Evolutionary conservation across 1,284 basidiomycete species (phyloP), one percentile per base, ranked within the genome.

Genomic region (Volvariella surrecta): DNA sequence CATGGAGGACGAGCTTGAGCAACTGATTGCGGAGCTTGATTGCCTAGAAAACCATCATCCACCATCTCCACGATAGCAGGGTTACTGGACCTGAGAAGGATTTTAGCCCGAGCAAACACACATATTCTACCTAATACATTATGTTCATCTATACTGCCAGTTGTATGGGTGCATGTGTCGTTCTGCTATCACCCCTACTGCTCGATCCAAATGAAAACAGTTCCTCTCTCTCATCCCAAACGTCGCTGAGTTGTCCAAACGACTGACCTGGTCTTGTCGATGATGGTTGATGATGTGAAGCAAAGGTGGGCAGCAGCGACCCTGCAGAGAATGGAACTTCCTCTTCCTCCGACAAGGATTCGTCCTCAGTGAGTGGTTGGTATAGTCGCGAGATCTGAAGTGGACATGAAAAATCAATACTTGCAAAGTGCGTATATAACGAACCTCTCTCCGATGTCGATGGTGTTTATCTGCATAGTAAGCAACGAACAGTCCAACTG

Each of bases 191-290:
- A 52, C 73, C 76, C 40, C 76, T n/a, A n/a, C n/a, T n/a, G n/a
- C n/a, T 74, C 13, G 64, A 71, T 4, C 82, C 85, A 46, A 87
- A 70, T 28, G 68, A 79, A 55, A 89, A 89, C 31, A 85, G 49
- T 45, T 87, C 86, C 58, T 89, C 84, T 15, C 76, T 70, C 53
- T 85, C 82, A 50, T 88, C 81, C 83, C 84, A 87, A 19, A 86
- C 76, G 54, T 89, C 70, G 9, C 70, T 68, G 30, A 86, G 61
- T 17, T 69, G 61, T 21, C 61, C 54, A 32, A 51, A 51, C 54
- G 37, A 32, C 40, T 45, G 41, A 13, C 59, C 56, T 17, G 28
- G 13, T 39, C 43, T 18, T 20, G 19, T 13, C 40, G 44, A 41
- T 63, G 52, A 52, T 41, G 50, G 28, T 48, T 57, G 44, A 19